These are phyloP conservation scores for Naganishia onofrii DNA, from an alignment of 768 basidiomycete species.

Conservation along the genomic window DNA sequence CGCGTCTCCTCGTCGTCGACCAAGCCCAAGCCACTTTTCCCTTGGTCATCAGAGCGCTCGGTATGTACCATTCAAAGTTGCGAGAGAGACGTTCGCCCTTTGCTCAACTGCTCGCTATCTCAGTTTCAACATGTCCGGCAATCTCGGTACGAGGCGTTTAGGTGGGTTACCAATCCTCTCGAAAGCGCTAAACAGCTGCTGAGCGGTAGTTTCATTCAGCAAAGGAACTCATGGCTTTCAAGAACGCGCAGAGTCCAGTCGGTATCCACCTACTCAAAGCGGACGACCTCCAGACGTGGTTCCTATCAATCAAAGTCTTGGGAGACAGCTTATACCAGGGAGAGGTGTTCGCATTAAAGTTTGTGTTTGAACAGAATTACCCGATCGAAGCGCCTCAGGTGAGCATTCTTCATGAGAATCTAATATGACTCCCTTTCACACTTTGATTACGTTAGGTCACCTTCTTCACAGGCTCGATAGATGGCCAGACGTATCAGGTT, in stretches of 20 bases:
- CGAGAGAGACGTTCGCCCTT: background rate
- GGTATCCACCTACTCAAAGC: constrained; percentile 43
- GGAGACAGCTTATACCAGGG: constrained; percentile 35
- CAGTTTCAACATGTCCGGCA: background rate
- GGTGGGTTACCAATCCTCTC: background rate
- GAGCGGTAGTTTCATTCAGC: constrained; percentile 29
- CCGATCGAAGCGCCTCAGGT: constrained; percentile 30
- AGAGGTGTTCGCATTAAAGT: constrained; percentile 28
- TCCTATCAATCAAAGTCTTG: constrained; percentile 22
- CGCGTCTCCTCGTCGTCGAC: no score
- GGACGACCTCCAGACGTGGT: constrained; percentile 42
- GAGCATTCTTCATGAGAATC: background rate
- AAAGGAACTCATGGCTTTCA: constrained; percentile 48
- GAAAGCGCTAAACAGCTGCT: background rate
- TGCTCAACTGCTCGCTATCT: background rate
- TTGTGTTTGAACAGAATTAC: constrained; percentile 24
- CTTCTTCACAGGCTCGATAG: constrained; percentile 34
- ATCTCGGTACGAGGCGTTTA: background rate
- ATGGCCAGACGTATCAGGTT: constrained; percentile 33
- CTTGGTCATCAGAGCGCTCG: background rate
- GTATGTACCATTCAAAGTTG: background rate
- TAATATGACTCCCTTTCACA: background rate
- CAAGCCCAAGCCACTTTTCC: no score
- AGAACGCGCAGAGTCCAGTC: constrained; percentile 41
- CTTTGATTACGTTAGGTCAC: constrained; percentile 38